Evolutionary conservation across 73 alveolate species (phyloP), one percentile per base, ranked within the genome.

Genomic region (Paramecium bursaria): DNA sequence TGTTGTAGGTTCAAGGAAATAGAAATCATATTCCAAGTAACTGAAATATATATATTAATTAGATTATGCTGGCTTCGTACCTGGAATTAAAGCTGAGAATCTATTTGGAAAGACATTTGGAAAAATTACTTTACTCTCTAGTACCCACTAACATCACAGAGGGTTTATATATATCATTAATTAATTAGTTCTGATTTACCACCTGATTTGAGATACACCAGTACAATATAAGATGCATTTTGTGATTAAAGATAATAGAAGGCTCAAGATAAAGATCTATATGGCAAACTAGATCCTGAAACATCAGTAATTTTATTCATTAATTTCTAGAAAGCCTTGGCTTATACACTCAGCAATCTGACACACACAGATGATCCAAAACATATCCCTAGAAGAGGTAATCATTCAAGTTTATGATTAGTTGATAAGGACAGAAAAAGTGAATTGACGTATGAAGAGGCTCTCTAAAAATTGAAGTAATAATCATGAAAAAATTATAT

Each of bases 51-150:
- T 53, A 42, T 39, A 4, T 29, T 53, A 29, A 7, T 14, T 19
- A 77, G 88, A 67, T 39, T 77, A 77, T 54, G 88, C 88, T 77
- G 88, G 88, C 23, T 76, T 51, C 46, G 75, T 76, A 17, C 88
- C 88, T 19, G 88, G 88, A 7, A 54, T 77, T 22, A 53, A 42
- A 44, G 25, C 82, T 17, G 82, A 77, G 50, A 77, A 77, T 54
- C 25, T 2, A 25, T 53, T 53, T 5, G 82, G 88, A n/a, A 54
- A 53, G 46, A 39, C 82, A 10, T 77, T 0, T 21, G 82, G 82
- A 29, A 77, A 77, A 22, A 77, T 77, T 19, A 77, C 85, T 53
- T 50, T 22, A 21, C 33, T 77, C 39, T 77, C 85, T 2, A 49
- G 46, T 52, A 77, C 88, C 3, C 42, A 23, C 25, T 19, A 29